Conservation (phyloP, 495 filamentous ascomycete genomes). For the Hapsidospora chrysogenum region DNA sequence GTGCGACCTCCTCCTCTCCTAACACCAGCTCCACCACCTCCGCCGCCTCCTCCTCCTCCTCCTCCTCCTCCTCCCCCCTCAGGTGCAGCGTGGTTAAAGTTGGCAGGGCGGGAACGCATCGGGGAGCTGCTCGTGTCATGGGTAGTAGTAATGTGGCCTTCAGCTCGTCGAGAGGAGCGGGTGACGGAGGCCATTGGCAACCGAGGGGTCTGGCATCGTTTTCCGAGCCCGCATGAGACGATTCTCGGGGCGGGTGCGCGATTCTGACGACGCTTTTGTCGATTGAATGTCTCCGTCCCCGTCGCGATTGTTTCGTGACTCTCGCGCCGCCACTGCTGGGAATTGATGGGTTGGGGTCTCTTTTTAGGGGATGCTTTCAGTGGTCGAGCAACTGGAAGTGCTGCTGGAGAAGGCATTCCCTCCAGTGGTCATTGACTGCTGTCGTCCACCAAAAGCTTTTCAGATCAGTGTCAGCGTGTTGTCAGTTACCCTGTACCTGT, state of each 20-base stretch:
- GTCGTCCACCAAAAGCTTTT: too few species aligned
- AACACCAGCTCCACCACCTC: too few species aligned
- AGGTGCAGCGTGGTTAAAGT: slow-evolving; percentile 4
- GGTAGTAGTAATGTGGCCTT: slow-evolving; percentile 9
- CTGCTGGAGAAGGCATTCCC: too few species aligned
- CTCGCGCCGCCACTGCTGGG: too few species aligned
- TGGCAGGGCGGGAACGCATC: slow-evolving; percentile 6
- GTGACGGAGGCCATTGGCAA: slow-evolving; percentile 16
- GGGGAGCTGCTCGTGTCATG: slow-evolving; percentile 4
- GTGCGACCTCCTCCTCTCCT: slow-evolving; percentile 9
- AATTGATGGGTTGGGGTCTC: too few species aligned
- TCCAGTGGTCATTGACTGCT: too few species aligned
- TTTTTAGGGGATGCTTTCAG: too few species aligned
- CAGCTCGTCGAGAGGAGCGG: slow-evolving; percentile 17
- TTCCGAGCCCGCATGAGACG: not conserved
- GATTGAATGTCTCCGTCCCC: not conserved
- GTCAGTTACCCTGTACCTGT: too few species aligned
- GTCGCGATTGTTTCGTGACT: slow-evolving; percentile 2
- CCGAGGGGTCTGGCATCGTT: slow-evolving; percentile 1
- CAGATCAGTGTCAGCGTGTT: too few species aligned
- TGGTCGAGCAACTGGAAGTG: too few species aligned
- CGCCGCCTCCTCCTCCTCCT: too few species aligned
- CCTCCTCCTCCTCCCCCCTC: not conserved
- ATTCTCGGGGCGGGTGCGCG: slow-evolving; percentile 1
- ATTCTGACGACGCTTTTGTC: not conserved